A percentile compares a stretch with the other conserved stretches of the same genome.
Evolutionary conservation across 202 grass and related monocot species (phyloP).

Genomic region (Digitaria exilis): DNA sequence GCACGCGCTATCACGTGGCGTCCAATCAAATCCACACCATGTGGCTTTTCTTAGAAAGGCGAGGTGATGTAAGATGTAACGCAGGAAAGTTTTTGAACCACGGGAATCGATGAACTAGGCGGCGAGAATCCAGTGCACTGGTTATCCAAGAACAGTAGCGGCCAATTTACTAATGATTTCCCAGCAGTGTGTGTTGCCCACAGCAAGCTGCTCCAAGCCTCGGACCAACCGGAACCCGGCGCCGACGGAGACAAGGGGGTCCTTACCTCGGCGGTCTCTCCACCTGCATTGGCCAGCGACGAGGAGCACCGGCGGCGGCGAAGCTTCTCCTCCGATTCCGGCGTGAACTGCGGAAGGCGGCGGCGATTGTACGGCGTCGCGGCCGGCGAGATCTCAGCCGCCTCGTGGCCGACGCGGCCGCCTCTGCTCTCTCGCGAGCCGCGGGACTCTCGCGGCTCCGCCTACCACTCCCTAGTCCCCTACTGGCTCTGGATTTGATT

Average conservation of each 20-base stretch:
- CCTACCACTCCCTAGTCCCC: not conserved
- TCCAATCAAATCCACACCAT: slow-evolving; percentile 30
- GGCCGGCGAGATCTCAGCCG: slow-evolving; percentile 35
- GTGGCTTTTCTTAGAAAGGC: slow-evolving; percentile 38
- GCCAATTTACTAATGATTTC: slow-evolving; percentile 10
- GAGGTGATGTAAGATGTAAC: slow-evolving; percentile 3
- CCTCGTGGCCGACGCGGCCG: not conserved
- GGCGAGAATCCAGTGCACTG: slow-evolving; percentile 15
- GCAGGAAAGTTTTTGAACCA: slow-evolving; percentile 22
- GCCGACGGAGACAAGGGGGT: not conserved
- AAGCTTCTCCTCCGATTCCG: not conserved
- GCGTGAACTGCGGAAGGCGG: not conserved
- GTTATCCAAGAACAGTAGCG: slow-evolving; percentile 27
- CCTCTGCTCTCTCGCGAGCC: not conserved
- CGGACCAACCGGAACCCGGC: slow-evolving; percentile 34
- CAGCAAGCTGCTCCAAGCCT: not conserved
- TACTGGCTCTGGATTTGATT: slow-evolving; percentile 37
- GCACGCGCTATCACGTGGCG: slow-evolving; percentile 40
- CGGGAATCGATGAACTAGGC: slow-evolving; percentile 32
- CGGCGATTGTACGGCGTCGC: not conserved
- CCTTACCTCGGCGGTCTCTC: slow-evolving; percentile 18
- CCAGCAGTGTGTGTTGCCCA: not conserved
- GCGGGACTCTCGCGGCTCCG: slow-evolving; percentile 29
- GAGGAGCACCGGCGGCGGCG: not conserved
- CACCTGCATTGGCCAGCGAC: slow-evolving; percentile 34